phyloP scores from a whole-genome alignment of 345 rosid genomes.

The Turnera subulata region DNA sequence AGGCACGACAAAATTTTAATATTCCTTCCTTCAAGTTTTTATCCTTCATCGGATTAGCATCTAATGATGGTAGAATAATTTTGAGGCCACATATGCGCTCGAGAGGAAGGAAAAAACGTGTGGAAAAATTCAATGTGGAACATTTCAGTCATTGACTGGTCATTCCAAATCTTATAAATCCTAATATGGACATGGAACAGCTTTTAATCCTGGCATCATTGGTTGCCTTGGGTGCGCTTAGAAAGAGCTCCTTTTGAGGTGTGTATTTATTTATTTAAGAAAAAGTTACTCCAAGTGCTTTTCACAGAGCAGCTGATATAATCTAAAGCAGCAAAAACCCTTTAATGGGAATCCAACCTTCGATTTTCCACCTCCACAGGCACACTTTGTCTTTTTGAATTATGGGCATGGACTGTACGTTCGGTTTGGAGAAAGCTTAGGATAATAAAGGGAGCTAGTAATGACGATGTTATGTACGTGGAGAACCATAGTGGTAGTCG shows the following conservation, averaged over 20 bases:
- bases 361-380: not conserved
- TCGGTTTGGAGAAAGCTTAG: slow-evolving; percentile 12
- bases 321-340: not conserved
- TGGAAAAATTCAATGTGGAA: not conserved
- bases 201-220: slow-evolving; percentile 13
- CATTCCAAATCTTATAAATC: not conserved
- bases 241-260: not conserved
- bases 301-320: not conserved
- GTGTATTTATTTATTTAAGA: not conserved
- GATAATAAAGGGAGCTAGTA: slow-evolving; percentile 14
- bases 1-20: too few relatives aligned
- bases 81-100: too few relatives aligned
- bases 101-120: not conserved
- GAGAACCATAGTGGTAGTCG: slow-evolving; percentile 22
- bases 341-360: not conserved
- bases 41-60: too few relatives aligned
- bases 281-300: not conserved
- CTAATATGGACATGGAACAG: slow-evolving; percentile 9
- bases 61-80: too few relatives aligned
- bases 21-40: too few relatives aligned
- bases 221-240: slow-evolving; percentile 3
- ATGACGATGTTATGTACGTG: slow-evolving; percentile 34
- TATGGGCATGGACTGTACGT: slow-evolving; percentile 6
- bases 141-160: slow-evolving; percentile 14
- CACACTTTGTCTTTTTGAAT: not conserved